Conservation (phyloP, 2,329 filamentous ascomycete species). For the Hypoxylon sp. region DNA sequence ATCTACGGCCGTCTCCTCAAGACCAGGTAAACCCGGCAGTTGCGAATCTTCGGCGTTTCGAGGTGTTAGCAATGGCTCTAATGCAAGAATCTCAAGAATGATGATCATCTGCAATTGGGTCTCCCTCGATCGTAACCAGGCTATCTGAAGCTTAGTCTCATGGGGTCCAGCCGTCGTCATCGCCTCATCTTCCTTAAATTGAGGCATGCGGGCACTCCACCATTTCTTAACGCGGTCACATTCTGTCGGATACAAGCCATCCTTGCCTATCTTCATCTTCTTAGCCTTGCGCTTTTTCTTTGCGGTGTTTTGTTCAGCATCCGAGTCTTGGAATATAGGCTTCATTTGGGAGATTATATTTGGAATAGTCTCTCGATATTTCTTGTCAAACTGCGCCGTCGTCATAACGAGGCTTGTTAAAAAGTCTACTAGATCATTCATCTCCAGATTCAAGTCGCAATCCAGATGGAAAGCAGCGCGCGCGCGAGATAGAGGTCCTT, state of each 20-base stretch:
- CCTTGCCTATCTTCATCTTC: conserved; percentile 76
- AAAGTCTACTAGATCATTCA: conserved; percentile 76
- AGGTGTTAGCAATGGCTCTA: conserved; percentile 69
- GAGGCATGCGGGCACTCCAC: conserved; percentile 75
- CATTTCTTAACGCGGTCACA: conserved; percentile 75
- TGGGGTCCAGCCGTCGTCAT: conserved; percentile 60
- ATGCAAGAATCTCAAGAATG: conserved; percentile 80
- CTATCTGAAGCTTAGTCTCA: conserved; percentile 73
- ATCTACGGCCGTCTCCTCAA: conserved; percentile 55
- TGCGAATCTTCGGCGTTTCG: conserved; percentile 62
- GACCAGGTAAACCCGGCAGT: conserved; percentile 61
- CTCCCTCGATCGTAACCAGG: conserved; percentile 78
- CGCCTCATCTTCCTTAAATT: conserved; percentile 62
- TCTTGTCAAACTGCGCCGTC: conserved; percentile 80
- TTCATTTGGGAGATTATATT: conserved; percentile 72
- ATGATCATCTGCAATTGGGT: conserved; percentile 86
- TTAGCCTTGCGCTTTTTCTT: conserved; percentile 69
- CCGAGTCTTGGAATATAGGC: conserved; percentile 69
- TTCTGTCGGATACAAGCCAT: conserved; percentile 78
- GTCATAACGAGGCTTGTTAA: conserved; percentile 78
- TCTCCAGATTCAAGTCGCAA: conserved; percentile 71
- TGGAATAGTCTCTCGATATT: conserved; percentile 80
- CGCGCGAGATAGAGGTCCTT: conserved; percentile 82
- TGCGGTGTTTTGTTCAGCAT: conserved; percentile 65
- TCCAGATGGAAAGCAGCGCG: conserved; percentile 78